Evolutionary conservation across 192 early-diverging fungal species (phyloP).

Genomic region (Coemansia sp.): DNA sequence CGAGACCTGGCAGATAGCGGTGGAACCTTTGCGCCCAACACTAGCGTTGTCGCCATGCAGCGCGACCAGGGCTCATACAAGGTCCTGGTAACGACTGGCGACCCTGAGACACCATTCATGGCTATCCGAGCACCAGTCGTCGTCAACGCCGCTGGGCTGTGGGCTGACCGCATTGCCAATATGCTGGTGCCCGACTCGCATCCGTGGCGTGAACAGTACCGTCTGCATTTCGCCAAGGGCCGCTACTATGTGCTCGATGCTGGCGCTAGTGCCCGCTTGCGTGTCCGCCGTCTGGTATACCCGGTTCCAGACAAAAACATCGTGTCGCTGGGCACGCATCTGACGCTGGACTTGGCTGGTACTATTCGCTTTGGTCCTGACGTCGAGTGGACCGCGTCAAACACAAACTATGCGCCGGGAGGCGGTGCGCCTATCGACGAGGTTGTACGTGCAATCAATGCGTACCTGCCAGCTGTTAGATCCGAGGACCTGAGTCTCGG

Average conservation of each 20-base stretch:
- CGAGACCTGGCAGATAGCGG: slow-evolving; percentile 55
- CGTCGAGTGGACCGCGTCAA: slow-evolving; percentile 60
- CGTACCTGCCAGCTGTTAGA: slow-evolving; percentile 66
- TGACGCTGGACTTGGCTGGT: slow-evolving; percentile 79
- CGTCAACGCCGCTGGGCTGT: slow-evolving; percentile 80
- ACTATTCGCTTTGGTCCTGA: slow-evolving; percentile 82
- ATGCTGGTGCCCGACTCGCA: slow-evolving; percentile 34
- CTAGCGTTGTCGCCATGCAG: slow-evolving; percentile 56
- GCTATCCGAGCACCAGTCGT: slow-evolving; percentile 61
- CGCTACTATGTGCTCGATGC: slow-evolving; percentile 71
- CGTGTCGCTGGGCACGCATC: slow-evolving; percentile 74
- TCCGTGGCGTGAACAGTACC: slow-evolving; percentile 48
- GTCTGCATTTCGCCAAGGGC: slow-evolving; percentile 77
- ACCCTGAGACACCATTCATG: slow-evolving; percentile 44
- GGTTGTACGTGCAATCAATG: slow-evolving; percentile 54
- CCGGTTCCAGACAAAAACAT: slow-evolving; percentile 75
- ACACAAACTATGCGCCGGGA: slow-evolving; percentile 63
- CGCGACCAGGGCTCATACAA: slow-evolving; percentile 44
- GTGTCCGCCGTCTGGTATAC: slow-evolving; percentile 71
- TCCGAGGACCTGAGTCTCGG: slow-evolving; percentile 65
- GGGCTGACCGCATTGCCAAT: slow-evolving; percentile 66
- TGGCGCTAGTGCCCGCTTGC: slow-evolving; percentile 12
- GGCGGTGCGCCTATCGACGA: slow-evolving; percentile 40
- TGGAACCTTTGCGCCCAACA: slow-evolving; percentile 60
- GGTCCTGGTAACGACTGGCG: slow-evolving; percentile 57